These are phyloP conservation scores for Trichoderma gracile DNA, from an alignment of 2,329 filamentous ascomycete species.

Conservation along the genomic window DNA sequence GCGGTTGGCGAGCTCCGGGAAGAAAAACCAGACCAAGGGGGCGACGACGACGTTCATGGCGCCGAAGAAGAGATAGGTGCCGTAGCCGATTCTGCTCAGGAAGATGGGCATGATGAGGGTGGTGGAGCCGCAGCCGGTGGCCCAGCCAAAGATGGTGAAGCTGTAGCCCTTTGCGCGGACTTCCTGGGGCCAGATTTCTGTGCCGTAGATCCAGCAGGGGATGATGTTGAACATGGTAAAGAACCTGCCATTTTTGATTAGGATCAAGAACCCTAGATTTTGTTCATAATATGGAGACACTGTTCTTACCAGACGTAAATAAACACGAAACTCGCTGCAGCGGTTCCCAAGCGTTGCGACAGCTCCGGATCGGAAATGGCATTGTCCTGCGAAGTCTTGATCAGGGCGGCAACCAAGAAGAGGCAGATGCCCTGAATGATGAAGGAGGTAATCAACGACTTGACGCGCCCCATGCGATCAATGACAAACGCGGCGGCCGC, in stretches of 20 bases:
- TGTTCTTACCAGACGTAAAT: conserved; percentile 34
- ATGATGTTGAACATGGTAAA: conserved; percentile 41
- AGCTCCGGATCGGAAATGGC: conserved; percentile 19
- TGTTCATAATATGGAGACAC: too few relatives aligned
- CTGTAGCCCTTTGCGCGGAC: conserved; percentile 61
- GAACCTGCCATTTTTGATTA: conserved; percentile 29
- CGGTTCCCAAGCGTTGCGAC: conserved; percentile 30
- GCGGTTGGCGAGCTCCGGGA: conserved; percentile 28
- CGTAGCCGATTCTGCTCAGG: conserved; percentile 48
- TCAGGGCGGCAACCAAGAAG: conserved; percentile 38
- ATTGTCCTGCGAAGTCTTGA: conserved; percentile 34
- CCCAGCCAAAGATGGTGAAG: conserved; percentile 61
- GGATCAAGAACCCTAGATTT: neutral
- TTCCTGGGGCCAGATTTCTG: conserved; percentile 58
- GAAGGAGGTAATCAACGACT: conserved; percentile 36
- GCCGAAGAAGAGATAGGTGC: conserved; percentile 55
- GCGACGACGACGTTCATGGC: conserved; percentile 53
- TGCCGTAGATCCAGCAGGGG: conserved; percentile 41
- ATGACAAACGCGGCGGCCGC: conserved; percentile 53
- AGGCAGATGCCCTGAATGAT: conserved; percentile 35
- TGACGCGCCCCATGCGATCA: conserved; percentile 48
- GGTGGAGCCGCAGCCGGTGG: conserved; percentile 57
- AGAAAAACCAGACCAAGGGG: conserved; percentile 50
- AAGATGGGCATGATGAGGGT: conserved; percentile 55
- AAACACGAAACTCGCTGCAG: conserved; percentile 33